A percentile compares a stretch with the other conserved stretches of the same genome.
Evolutionary conservation across 1,284 basidiomycete species (phyloP).

Genomic region (Fomitopsis palustris): DNA sequence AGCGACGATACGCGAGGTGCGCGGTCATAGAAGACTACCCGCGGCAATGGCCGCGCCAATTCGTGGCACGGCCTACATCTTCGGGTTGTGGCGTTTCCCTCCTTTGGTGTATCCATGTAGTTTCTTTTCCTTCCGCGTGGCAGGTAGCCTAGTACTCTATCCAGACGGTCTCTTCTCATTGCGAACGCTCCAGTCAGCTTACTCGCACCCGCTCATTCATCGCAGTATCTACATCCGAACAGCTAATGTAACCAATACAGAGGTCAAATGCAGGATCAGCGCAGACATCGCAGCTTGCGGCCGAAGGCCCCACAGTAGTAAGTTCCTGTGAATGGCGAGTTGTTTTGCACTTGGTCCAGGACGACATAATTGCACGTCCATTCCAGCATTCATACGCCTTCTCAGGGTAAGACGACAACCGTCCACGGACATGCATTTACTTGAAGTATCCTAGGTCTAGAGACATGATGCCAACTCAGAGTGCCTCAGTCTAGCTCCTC

Average conservation of each 20-base stretch:
- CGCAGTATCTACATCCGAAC: constrained; percentile 1
- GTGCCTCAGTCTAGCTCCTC: too few species aligned
- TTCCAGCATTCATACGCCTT: too few species aligned
- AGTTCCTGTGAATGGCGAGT: too few species aligned
- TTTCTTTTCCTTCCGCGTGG: background rate
- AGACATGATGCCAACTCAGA: too few species aligned
- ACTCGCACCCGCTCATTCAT: background rate
- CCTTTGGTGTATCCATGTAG: background rate
- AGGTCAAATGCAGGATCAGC: background rate
- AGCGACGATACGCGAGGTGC: constrained; percentile 8
- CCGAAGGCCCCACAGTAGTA: too few species aligned
- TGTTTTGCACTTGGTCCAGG: too few species aligned
- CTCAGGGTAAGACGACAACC: background rate
- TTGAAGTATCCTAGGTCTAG: too few species aligned
- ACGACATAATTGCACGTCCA: too few species aligned
- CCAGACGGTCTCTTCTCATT: background rate
- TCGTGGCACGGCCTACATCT: background rate
- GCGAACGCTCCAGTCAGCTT: background rate
- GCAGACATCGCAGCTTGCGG: background rate
- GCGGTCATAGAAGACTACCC: background rate
- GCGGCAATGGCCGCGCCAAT: background rate
- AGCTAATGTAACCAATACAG: background rate
- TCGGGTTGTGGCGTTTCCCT: background rate
- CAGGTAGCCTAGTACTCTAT: background rate
- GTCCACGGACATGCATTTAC: background rate